These are phyloP conservation scores for Pythium coloratum DNA, from an alignment of 352 stramenopile genomes.

Conservation along the genomic window DNA sequence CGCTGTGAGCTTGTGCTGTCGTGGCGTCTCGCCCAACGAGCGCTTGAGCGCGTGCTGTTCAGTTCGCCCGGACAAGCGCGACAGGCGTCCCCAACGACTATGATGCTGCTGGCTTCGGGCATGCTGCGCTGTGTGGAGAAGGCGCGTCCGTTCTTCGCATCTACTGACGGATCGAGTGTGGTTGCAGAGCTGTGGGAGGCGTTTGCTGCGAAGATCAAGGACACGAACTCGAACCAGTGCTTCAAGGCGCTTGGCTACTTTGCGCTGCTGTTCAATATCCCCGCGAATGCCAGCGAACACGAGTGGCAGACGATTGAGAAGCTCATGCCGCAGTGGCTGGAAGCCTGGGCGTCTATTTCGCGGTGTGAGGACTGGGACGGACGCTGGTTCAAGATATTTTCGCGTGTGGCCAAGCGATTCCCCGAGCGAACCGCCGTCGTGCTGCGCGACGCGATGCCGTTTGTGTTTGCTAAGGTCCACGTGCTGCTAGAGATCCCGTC, in stretches of 20 bases:
- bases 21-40: conserved; percentile 47
- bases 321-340: conserved; percentile 57
- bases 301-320: conserved; percentile 16
- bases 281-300: conserved; percentile 15
- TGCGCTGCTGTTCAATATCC: conserved; percentile 45
- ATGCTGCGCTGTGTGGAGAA: conserved; percentile 56
- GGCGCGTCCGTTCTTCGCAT: conserved; percentile 46
- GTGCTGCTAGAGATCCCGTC: conserved; percentile 60
- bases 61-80: conserved; percentile 34
- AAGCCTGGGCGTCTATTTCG: conserved; percentile 54
- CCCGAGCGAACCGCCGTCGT: conserved; percentile 12
- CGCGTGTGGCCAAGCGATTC: conserved; percentile 57
- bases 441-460: conserved; percentile 45
- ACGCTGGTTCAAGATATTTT: conserved; percentile 75
- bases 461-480: conserved; percentile 70
- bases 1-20: conserved; percentile 31
- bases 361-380: conserved; percentile 61
- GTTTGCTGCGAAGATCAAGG: conserved; percentile 41
- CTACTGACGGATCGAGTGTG: conserved; percentile 30
- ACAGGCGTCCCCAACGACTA: conserved; percentile 37
- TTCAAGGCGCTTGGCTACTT: conserved; percentile 66
- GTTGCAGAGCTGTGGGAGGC: conserved; percentile 52
- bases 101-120: conserved; percentile 37
- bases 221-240: conserved; percentile 50
- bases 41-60: conserved; percentile 59